These are phyloP conservation scores for Ophiostoma tasmaniense DNA, from an alignment of 2,329 filamentous ascomycete genomes.

Conservation along the genomic window DNA sequence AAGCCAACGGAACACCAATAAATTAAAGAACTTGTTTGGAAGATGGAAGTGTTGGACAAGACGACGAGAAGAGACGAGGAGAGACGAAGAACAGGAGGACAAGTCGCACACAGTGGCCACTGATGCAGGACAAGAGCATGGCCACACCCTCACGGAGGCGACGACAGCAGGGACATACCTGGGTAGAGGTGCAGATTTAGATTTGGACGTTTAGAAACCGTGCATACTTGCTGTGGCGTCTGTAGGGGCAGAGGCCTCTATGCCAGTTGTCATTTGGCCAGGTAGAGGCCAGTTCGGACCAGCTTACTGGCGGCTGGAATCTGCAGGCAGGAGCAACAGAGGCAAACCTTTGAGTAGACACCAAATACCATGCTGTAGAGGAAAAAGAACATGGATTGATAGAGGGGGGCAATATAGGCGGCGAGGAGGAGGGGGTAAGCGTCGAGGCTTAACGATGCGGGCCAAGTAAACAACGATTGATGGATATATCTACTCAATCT, in stretches of 20 bases:
- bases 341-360: background rate
- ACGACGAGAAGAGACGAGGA: background rate
- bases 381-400: background rate
- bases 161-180: background rate
- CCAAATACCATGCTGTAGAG: background rate
- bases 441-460: background rate
- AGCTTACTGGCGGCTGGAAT: background rate
- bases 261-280: background rate
- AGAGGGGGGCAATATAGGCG: background rate
- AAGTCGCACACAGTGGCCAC: constrained; percentile 3
- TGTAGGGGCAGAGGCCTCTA: background rate
- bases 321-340: background rate
- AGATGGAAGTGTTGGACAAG: background rate
- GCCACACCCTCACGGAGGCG: background rate
- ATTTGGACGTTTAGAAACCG: too few relatives aligned
- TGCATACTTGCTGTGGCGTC: background rate
- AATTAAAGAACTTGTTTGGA: background rate
- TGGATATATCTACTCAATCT: background rate
- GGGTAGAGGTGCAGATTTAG: too few relatives aligned
- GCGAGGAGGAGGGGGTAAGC: background rate
- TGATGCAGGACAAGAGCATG: background rate
- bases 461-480: background rate
- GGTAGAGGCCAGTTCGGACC: background rate
- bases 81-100: background rate
- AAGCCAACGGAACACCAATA: background rate